Conservation (phyloP, 2,329 filamentous ascomycete genomes). For the Trichoderma lentiforme region DNA sequence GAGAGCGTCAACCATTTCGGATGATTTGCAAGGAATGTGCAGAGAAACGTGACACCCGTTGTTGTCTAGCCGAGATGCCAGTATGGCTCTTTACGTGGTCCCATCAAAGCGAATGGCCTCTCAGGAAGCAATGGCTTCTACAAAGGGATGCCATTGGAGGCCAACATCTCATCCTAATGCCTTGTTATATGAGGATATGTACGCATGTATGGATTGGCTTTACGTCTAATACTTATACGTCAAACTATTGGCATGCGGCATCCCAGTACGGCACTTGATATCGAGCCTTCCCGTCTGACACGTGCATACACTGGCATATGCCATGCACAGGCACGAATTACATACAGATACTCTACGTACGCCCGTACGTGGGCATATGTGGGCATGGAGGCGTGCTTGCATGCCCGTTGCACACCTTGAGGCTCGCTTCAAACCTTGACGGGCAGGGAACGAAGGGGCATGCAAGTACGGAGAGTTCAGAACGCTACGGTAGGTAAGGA, state of each 20-base stretch:
- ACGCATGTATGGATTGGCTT: neutral
- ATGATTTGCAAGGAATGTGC: neutral
- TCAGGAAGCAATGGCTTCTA: neutral
- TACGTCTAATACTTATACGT: neutral
- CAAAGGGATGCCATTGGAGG: neutral
- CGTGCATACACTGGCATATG: conserved; percentile 10
- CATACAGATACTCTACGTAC: neutral
- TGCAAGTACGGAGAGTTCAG: neutral
- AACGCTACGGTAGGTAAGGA: neutral
- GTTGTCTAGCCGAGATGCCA: neutral
- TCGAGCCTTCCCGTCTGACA: neutral
- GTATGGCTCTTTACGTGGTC: neutral
- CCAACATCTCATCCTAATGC: neutral
- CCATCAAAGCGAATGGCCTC: neutral
- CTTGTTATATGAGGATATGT: neutral
- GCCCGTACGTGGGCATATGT: neutral
- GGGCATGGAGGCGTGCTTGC: neutral
- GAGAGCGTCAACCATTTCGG: neutral
- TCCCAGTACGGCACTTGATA: neutral
- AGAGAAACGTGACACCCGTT: neutral
- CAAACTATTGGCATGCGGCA: neutral
- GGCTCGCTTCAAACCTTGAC: neutral
- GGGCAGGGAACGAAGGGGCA: neutral
- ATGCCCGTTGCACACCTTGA: neutral
- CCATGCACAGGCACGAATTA: conserved; percentile 13